Evolutionary conservation across 2,329 filamentous ascomycete species (phyloP).

Genomic region (Sporothrix brunneoviolacea): DNA sequence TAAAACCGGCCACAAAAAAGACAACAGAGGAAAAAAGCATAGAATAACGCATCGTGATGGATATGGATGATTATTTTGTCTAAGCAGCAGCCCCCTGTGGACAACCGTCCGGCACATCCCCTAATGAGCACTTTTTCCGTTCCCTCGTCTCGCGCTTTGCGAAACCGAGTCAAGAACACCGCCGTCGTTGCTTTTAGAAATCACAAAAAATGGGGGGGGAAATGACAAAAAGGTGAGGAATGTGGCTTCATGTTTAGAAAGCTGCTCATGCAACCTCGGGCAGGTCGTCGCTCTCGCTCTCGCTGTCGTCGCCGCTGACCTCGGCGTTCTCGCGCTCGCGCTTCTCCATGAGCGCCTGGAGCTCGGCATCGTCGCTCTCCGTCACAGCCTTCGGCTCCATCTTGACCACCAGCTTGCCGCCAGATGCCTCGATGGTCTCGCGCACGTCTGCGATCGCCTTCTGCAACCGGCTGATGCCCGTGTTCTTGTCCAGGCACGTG

Average conservation of each 20-base stretch:
- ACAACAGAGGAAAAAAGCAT: neutral
- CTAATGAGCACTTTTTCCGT: neutral
- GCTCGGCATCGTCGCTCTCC: constrained; percentile 93
- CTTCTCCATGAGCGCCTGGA: constrained; percentile 99
- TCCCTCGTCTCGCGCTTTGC: neutral
- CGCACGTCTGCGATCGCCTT: constrained; percentile 85
- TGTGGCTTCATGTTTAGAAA: too few species aligned
- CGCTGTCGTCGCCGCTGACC: constrained; percentile 93
- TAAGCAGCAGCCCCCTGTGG: constrained; percentile 4
- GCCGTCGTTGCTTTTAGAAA: too few species aligned
- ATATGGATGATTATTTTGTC: constrained; percentile 10
- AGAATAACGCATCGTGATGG: neutral
- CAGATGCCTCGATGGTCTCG: constrained; percentile 67
- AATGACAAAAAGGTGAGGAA: neutral
- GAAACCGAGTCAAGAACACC: too few species aligned
- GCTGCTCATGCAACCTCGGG: constrained; percentile 33
- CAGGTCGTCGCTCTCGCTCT: constrained; percentile 91
- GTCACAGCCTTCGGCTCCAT: constrained; percentile 99
- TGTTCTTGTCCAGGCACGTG: constrained; percentile 87
- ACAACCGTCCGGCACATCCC: neutral
- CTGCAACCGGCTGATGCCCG: constrained; percentile 78
- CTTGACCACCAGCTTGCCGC: constrained; percentile 80
- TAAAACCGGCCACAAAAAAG: neutral
- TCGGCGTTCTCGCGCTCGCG: constrained; percentile 95
- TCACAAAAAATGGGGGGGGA: neutral